Evolutionary conservation across 2,329 filamentous ascomycete genomes (phyloP).

Genomic region (Hymenoscyphus linearis): DNA sequence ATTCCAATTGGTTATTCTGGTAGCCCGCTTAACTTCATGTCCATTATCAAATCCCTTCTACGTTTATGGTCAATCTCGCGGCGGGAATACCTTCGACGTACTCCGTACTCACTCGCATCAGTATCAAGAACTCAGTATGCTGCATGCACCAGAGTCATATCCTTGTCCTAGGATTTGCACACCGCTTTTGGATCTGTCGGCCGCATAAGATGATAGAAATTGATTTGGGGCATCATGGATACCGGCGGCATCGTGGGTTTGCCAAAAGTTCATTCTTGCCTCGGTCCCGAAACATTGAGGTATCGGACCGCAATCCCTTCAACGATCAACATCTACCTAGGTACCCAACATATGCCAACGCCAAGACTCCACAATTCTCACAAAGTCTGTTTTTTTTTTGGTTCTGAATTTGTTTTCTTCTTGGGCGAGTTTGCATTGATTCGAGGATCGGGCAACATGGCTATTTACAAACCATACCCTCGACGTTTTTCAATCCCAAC

Average conservation of each 20-base stretch:
- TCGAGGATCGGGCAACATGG: not conserved
- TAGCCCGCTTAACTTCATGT: no score
- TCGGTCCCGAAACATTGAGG: not conserved
- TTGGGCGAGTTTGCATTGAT: not conserved
- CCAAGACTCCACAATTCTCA: not conserved
- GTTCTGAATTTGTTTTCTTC: no score
- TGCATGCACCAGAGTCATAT: no score
- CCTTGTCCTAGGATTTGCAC: not conserved
- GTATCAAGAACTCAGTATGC: no score
- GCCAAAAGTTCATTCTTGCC: not conserved
- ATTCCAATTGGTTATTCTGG: no score
- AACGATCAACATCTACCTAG: not conserved
- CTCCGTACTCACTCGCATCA: not conserved
- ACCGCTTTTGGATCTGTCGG: not conserved
- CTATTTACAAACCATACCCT: not conserved
- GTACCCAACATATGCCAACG: not conserved
- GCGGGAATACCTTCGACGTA: not conserved
- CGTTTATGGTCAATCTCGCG: no score
- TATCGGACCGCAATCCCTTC: not conserved
- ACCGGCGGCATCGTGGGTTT: not conserved
- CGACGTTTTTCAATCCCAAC: not conserved
- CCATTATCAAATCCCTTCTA: no score
- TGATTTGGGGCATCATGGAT: not conserved
- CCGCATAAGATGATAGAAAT: not conserved
- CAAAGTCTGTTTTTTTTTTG: not conserved